Evolutionary conservation across 768 basidiomycete species (phyloP).

Genomic region (Trametes cingulata): DNA sequence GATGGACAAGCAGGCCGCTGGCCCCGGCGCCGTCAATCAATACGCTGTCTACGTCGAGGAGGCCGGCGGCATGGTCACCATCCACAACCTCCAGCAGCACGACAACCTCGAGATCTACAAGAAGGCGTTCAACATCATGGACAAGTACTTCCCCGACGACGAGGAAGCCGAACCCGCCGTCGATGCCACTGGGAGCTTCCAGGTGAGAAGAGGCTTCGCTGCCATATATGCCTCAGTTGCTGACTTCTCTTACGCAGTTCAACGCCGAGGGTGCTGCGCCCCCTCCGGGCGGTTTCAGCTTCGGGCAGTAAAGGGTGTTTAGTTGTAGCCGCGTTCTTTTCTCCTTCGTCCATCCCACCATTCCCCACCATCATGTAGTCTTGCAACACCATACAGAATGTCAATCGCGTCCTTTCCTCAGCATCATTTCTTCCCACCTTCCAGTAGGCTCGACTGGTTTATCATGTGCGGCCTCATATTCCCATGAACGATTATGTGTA

Average conservation of each 20-base stretch:
- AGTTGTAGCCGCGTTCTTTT: slow-evolving; percentile 15
- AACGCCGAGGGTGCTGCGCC: slow-evolving; percentile 83
- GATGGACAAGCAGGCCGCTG: slow-evolving; percentile 82
- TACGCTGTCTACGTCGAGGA: slow-evolving; percentile 97
- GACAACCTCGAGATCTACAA: slow-evolving; percentile 99
- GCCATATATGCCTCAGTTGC: neutral
- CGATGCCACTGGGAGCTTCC: slow-evolving; percentile 71
- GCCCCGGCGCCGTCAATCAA: slow-evolving; percentile 83
- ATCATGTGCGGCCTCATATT: slow-evolving; percentile 10
- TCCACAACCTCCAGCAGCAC: slow-evolving; percentile 99
- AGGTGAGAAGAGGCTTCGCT: slow-evolving; percentile 47
- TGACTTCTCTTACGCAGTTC: slow-evolving; percentile 50
- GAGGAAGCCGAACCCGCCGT: slow-evolving; percentile 88
- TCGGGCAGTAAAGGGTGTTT: slow-evolving; percentile 62
- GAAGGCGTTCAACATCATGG: slow-evolving; percentile 98
- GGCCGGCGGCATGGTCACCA: slow-evolving; percentile 97
- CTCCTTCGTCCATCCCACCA: slow-evolving; percentile 9
- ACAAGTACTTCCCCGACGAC: slow-evolving; percentile 98
- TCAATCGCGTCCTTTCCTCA: slow-evolving; percentile 11
- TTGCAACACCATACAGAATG: slow-evolving; percentile 23
- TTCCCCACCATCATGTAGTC: slow-evolving; percentile 22
- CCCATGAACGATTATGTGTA: slow-evolving; percentile 18
- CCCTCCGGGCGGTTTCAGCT: slow-evolving; percentile 96
- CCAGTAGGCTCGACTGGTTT: slow-evolving; percentile 6
- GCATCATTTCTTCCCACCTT: neutral